Conservation (phyloP, 148 eudicot species). For the Polygonum maritimum region DNA sequence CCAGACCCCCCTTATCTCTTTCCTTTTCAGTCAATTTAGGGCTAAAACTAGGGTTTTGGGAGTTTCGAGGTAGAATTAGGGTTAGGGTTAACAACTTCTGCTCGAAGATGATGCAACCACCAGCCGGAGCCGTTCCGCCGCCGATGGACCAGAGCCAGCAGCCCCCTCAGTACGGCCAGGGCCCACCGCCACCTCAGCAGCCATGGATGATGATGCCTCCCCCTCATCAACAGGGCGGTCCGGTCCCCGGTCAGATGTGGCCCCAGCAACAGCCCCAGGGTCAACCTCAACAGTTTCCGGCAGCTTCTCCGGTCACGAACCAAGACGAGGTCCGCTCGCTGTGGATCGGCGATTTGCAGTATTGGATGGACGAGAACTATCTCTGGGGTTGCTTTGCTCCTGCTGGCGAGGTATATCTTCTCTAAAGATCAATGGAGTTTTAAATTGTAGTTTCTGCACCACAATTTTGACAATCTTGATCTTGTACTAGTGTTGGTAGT, state of each 20-base stretch:
- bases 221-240: slow-evolving; percentile 16
- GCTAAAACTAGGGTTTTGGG: background rate
- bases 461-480: no score
- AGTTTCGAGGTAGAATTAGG: slow-evolving; percentile 9
- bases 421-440: no score
- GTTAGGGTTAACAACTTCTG: background rate
- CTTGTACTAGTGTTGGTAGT: no score
- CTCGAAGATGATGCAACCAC: slow-evolving; percentile 9
- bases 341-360: slow-evolving; percentile 97
- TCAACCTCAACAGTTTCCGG: slow-evolving; percentile 30
- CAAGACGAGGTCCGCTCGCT: slow-evolving; percentile 70
- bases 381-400: slow-evolving; percentile 40
- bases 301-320: slow-evolving; percentile 17
- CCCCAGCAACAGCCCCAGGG: slow-evolving; percentile 30
- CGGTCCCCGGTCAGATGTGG: slow-evolving; percentile 10
- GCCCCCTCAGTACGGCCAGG: slow-evolving; percentile 13
- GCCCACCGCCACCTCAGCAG: slow-evolving; percentile 9
- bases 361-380: slow-evolving; percentile 89
- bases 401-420: slow-evolving; percentile 59
- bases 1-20: background rate
- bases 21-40: background rate
- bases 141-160: slow-evolving; percentile 12
- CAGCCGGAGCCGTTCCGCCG: slow-evolving; percentile 16
- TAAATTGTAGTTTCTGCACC: no score
- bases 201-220: slow-evolving; percentile 16